These are phyloP conservation scores for Heritiera fomes DNA, from an alignment of 345 rosid species.

Conservation along the genomic window DNA sequence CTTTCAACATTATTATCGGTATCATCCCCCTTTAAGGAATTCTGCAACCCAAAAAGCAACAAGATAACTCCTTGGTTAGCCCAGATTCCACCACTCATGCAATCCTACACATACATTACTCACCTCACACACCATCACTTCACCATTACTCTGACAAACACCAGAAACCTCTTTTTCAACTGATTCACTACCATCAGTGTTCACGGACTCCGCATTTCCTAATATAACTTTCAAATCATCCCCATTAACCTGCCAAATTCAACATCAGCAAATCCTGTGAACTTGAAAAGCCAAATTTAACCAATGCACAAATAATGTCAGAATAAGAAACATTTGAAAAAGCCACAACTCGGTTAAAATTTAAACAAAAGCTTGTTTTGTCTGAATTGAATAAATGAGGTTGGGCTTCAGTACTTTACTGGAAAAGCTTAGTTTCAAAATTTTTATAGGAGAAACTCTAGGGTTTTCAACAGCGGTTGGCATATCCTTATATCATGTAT, in stretches of 20 bases:
- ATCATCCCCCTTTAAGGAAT: constrained; percentile 19
- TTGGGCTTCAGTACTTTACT: neutral
- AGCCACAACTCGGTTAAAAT: neutral
- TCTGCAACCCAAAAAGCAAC: constrained; percentile 20
- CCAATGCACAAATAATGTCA: neutral
- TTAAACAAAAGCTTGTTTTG: neutral
- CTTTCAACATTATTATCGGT: constrained; percentile 1
- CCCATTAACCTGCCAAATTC: constrained; percentile 19
- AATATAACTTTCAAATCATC: constrained; percentile 14
- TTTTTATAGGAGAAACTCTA: neutral
- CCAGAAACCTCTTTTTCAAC: constrained; percentile 18
- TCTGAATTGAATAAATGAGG: neutral
- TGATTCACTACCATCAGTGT: constrained; percentile 13
- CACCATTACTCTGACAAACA: constrained; percentile 7
- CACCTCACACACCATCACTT: constrained; percentile 22
- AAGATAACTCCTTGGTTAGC: neutral
- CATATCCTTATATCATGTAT: neutral
- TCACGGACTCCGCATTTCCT: constrained; percentile 13
- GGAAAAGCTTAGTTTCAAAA: neutral
- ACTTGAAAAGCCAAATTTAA: neutral
- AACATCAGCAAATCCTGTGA: neutral
- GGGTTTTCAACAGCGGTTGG: neutral
- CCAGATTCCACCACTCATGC: neutral
- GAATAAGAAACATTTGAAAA: neutral
- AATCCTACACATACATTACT: constrained; percentile 7